Base-by-base conservation (phyloP, 2,329 filamentous ascomycete genomes). In the Parastagonospora avenae region DNA sequence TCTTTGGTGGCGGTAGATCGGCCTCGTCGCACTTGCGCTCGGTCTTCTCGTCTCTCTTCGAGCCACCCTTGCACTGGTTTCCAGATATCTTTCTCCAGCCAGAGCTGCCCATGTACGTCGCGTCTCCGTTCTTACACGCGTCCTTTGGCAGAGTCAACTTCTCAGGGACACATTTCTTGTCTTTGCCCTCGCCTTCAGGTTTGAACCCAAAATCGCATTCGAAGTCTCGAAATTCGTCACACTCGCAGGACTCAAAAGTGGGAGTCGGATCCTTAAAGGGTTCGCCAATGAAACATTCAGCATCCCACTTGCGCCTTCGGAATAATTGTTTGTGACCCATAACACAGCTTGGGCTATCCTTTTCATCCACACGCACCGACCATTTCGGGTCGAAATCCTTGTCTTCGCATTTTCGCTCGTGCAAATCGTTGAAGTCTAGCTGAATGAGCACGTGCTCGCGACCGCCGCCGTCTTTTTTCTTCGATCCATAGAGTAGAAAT, bases 261-360 rank as follows among this genome's bases (percentile, higher is more conserved):
- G 89, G 85, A 30, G 84, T 75, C 0, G 90, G 86, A 56, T 94
- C 89, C 67, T 91, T 86, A 77, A 96, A 97, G 46, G 93, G 85
- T 53, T 90, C 82, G 63, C 90, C 89, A 62, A 97, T 82, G 71
- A 97, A 96, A 75, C 95, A 99, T 54, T 96, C 85, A 14, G 90
- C 88, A 62, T 90, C 84, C 70, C 91, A 89, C 79, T 95, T 97
- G 63, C 94, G 87, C 57, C 94, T 86, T 47, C 80, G 83, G 74
- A 89, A 99, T 55, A 84, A 91, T 70, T 97, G 93, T 66, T 88
- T 96, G 71, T 96, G 92, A 15, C 94, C 94, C 93, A 99, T 97
- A 59, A 99, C 80, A 72, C 94, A 99, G 43, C 87, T 90, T 2
- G 92, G 83, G 44, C 96, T 83, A 29, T 89, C 89, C 16, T 96